Conservation (phyloP, 1,139 yeast genomes). For the Blastobotrys serpentis region DNA sequence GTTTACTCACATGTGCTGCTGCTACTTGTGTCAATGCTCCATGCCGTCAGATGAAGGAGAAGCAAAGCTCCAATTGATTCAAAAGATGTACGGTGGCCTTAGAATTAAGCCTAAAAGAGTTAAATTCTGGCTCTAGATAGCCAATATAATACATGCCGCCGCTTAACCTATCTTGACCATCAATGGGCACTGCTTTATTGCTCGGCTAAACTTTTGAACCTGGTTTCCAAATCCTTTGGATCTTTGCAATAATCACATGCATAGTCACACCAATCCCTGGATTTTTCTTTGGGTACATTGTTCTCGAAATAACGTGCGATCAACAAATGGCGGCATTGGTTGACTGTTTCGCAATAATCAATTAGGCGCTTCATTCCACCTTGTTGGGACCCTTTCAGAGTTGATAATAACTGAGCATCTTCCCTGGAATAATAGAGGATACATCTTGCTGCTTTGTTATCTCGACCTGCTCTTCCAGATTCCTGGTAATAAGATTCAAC, state of each 20-base stretch:
- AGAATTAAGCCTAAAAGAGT: too few relatives aligned
- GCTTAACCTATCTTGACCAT: too few relatives aligned
- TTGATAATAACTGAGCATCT: slow-evolving; percentile 43
- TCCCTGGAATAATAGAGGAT: slow-evolving; percentile 73
- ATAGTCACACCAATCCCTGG: slow-evolving; percentile 30
- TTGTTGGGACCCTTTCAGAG: slow-evolving; percentile 5
- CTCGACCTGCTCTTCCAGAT: slow-evolving; percentile 97
- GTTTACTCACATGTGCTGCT: too few relatives aligned
- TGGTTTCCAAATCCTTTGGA: slow-evolving; percentile 17
- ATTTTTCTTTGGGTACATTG: slow-evolving; percentile 27
- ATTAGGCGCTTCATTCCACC: slow-evolving; percentile 52
- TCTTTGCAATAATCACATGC: slow-evolving; percentile 40
- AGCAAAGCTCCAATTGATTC: too few relatives aligned
- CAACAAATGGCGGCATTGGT: slow-evolving; percentile 77
- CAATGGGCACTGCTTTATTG: too few relatives aligned
- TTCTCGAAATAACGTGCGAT: slow-evolving; percentile 82
- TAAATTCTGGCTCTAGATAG: too few relatives aligned
- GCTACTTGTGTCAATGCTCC: too few relatives aligned
- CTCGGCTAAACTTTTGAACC: slow-evolving; percentile 5
- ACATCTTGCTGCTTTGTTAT: slow-evolving; percentile 79
- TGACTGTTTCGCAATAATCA: slow-evolving; percentile 76
- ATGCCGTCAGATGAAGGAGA: too few relatives aligned
- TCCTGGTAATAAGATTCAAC: slow-evolving; percentile 96
- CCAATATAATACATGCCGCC: too few relatives aligned
- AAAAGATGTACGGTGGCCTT: too few relatives aligned